These are phyloP conservation scores for Aureoboletus auriporus DNA, from an alignment of 768 basidiomycete species.

Conservation along the genomic window DNA sequence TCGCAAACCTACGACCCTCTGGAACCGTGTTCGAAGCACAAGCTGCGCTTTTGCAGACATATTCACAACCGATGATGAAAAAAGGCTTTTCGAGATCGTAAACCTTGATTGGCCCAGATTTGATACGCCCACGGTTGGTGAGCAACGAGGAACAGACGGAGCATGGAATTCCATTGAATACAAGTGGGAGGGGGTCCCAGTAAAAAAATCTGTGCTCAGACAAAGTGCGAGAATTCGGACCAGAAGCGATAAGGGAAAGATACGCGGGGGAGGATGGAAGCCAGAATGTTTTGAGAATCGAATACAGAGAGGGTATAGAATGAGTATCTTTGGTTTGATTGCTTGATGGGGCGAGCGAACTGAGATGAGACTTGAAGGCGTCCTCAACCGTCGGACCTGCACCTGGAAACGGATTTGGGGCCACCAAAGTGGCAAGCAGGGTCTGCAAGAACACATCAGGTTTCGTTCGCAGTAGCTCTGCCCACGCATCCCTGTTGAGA, in stretches of 20 bases:
- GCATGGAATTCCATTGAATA: slow-evolving; percentile 79
- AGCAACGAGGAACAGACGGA: slow-evolving; percentile 60
- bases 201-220: slow-evolving; percentile 79
- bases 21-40: slow-evolving; percentile 42
- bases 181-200: slow-evolving; percentile 81
- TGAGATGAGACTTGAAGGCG: slow-evolving; percentile 74
- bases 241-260: slow-evolving; percentile 70
- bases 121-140: slow-evolving; percentile 66
- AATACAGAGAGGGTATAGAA: slow-evolving; percentile 67
- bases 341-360: slow-evolving; percentile 52
- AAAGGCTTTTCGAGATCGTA: slow-evolving; percentile 79
- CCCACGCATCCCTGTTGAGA: slow-evolving; percentile 62
- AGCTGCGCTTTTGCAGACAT: slow-evolving; percentile 52
- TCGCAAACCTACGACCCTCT: slow-evolving; percentile 65
- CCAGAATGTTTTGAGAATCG: slow-evolving; percentile 81
- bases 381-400: slow-evolving; percentile 68
- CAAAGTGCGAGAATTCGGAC: slow-evolving; percentile 61
- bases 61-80: slow-evolving; percentile 83
- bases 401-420: slow-evolving; percentile 59
- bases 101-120: slow-evolving; percentile 69
- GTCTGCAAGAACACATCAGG: slow-evolving; percentile 54
- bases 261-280: slow-evolving; percentile 75
- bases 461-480: slow-evolving; percentile 50
- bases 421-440: slow-evolving; percentile 54
- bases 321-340: slow-evolving; percentile 41